These are phyloP conservation scores for Podila epigama DNA, from an alignment of 192 early-diverging fungal genomes.

Conservation along the genomic window DNA sequence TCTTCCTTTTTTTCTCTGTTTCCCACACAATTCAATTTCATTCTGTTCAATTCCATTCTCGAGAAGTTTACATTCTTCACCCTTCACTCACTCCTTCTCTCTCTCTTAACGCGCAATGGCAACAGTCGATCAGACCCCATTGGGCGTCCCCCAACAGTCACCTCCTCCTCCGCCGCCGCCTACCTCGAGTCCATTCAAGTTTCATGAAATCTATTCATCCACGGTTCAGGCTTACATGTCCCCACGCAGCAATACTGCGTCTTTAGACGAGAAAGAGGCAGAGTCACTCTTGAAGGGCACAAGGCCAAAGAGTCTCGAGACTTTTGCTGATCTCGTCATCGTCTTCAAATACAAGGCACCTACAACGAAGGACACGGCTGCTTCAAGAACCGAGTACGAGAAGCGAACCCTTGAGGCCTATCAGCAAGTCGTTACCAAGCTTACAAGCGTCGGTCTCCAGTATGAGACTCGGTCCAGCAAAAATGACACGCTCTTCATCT, in stretches of 20 bases:
- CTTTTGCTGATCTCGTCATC: slow-evolving; percentile 52
- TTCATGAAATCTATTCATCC: slow-evolving; percentile 40
- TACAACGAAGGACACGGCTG: background rate
- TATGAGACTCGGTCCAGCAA: slow-evolving; percentile 67
- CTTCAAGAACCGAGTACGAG: slow-evolving; percentile 32
- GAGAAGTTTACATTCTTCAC: too few species aligned
- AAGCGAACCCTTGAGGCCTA: slow-evolving; percentile 54
- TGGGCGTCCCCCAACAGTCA: too few species aligned
- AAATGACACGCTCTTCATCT: slow-evolving; percentile 64
- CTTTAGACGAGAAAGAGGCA: background rate
- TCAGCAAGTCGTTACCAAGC: slow-evolving; percentile 57
- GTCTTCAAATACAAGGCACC: slow-evolving; percentile 50
- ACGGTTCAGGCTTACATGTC: background rate
- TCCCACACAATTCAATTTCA: too few species aligned
- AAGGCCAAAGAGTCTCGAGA: slow-evolving; percentile 18
- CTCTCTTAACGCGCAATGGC: too few species aligned
- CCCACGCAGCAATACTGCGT: background rate
- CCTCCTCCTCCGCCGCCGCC: too few species aligned
- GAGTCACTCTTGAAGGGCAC: background rate
- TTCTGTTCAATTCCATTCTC: too few species aligned
- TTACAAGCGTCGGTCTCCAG: slow-evolving; percentile 66
- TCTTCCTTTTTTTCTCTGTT: too few species aligned
- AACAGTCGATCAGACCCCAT: too few species aligned
- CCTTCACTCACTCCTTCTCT: too few species aligned
- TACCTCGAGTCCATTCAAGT: too few species aligned